Evolutionary conservation across 495 filamentous ascomycete species (phyloP), one percentile per base, ranked within the genome.

Genomic region (Lasiosphaeria hispida): DNA sequence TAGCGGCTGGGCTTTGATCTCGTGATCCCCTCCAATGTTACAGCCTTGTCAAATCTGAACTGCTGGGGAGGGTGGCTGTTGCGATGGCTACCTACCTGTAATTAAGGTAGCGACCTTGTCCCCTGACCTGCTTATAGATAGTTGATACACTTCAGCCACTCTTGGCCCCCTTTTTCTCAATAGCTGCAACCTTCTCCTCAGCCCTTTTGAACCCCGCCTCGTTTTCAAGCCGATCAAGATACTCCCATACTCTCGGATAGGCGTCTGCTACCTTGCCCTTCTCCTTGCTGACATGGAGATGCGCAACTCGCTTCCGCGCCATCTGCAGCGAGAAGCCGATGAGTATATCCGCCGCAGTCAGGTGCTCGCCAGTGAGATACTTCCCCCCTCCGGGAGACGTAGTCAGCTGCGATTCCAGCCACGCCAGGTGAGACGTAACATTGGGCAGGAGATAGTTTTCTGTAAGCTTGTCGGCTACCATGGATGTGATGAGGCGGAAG

Each of bases 261-360:
- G 60, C 41, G 1, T 58, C 52, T 40, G 60, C 53, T 1, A 69
- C 39, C 0, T 48, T 62, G 1, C 53, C 57, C 39, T 63, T 58
- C 1, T 41, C 67, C 10, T 61, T 61, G 59, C 67, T 67, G 1
- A 51, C 42, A 13, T 66, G 64, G 34, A 69, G 60, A 2, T 60
- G 63, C 44, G 87, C 87, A 63, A 88, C 86, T 42, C 73, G 73
- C 34, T 85, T 80, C 58, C 75, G 76, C 7, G 77, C 82, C 3
- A 81, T 80, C 30, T 84, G 77, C 9, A 96, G 68, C 0, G 87
- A 88, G 67, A 89, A 96, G 61, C 81, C 85, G 72, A 96, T 75
- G 64, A 94, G 66, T 40, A 97, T 88, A 68, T 97, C 92, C 0
- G 88, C 92, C 0, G 84, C 85, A 0, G 88, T 90, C 18, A 97